Evolutionary conservation across 371 early-diverging fungal genomes (phyloP).

Genomic region (Mortierella sp.): DNA sequence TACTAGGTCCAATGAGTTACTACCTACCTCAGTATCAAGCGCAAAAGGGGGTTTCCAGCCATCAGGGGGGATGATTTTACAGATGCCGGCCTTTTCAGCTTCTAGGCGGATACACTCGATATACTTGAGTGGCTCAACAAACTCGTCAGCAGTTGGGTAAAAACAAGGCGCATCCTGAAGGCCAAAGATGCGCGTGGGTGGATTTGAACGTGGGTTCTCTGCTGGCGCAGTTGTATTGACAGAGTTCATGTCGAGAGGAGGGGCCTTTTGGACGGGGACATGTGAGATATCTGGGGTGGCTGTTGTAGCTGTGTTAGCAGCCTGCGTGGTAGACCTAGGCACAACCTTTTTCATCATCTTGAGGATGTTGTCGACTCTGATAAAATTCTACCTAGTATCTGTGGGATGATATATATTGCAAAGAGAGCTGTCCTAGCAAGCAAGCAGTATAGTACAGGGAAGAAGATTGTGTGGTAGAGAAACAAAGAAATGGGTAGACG

Average conservation of each 20-base stretch:
- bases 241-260: slow-evolving; percentile 52
- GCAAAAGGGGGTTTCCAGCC: slow-evolving; percentile 88
- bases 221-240: slow-evolving; percentile 53
- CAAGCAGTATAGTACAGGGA: slow-evolving; percentile 10
- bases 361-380: slow-evolving; percentile 7
- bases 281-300: slow-evolving; percentile 12
- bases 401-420: slow-evolving; percentile 1
- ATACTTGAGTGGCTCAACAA: slow-evolving; percentile 85
- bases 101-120: slow-evolving; percentile 84
- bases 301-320: neutral
- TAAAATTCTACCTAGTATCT: neutral
- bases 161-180: slow-evolving; percentile 83
- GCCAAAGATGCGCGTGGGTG: slow-evolving; percentile 70
- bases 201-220: slow-evolving; percentile 51
- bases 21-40: slow-evolving; percentile 83
- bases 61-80: slow-evolving; percentile 93
- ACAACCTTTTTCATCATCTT: slow-evolving; percentile 60
- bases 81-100: slow-evolving; percentile 89
- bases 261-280: slow-evolving; percentile 38
- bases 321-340: slow-evolving; percentile 36
- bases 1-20: neutral
- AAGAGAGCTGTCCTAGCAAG: neutral
- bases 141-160: slow-evolving; percentile 89
- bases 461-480: neutral
- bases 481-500: slow-evolving; percentile 1